A percentile compares a stretch with the other conserved stretches of the same genome.
phyloP scores from a whole-genome alignment of 75 land plant species.

The Picea sitchensis region DNA sequence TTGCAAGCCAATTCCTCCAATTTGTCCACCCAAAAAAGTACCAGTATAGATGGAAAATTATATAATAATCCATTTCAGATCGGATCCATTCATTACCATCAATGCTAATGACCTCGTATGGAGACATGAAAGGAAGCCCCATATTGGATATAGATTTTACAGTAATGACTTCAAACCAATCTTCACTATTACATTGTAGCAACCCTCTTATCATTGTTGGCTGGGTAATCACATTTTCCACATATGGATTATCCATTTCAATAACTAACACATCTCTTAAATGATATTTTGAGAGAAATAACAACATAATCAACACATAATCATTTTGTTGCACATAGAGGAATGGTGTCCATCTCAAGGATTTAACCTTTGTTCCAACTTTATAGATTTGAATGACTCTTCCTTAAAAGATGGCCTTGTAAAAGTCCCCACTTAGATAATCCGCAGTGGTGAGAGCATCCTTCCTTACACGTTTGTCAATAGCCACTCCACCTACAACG shows the following conservation, averaged over 20 bases:
- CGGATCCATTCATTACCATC: constrained; percentile 34
- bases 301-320: constrained; percentile 76
- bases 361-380: constrained; percentile 55
- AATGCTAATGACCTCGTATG: constrained; percentile 58
- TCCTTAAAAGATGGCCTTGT: constrained; percentile 63
- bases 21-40: too few relatives aligned
- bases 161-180: constrained; percentile 83
- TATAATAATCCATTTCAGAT: too few relatives aligned
- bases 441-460: constrained; percentile 33
- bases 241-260: constrained; percentile 51
- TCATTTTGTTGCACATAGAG: constrained; percentile 70
- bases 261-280: constrained; percentile 79
- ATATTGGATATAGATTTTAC: constrained; percentile 49
- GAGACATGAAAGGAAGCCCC: constrained; percentile 80
- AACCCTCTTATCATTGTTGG: constrained; percentile 76
- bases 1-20: too few relatives aligned
- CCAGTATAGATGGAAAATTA: too few relatives aligned
- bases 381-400: constrained; percentile 92
- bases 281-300: constrained; percentile 86
- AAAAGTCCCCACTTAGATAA: constrained; percentile 72
- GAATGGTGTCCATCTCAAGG: constrained; percentile 78
- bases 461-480: too few relatives aligned
- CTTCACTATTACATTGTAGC: constrained; percentile 66
- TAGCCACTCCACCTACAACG: too few relatives aligned
- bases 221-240: constrained; percentile 85